Base-by-base conservation (phyloP, 768 basidiomycete genomes). In the Panaeolus cyanescens region DNA sequence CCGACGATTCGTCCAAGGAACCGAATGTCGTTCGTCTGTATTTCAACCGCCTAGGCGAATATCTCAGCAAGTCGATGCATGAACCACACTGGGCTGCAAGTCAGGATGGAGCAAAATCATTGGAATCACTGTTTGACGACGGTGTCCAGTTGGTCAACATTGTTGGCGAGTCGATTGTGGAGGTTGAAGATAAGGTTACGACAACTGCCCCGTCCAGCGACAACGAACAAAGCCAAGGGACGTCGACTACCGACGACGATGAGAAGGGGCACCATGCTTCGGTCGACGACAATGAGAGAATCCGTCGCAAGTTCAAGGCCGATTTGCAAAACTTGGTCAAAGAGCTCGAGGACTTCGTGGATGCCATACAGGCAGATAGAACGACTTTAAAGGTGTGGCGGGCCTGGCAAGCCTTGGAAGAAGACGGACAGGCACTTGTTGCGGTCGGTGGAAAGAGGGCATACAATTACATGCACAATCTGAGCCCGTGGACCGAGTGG, bases 1-100 rank as follows among this genome's bases (percentile, higher is more conserved):
- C 45, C 4, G 25, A 12, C 5, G 25, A 28, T 15, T 53, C 32
- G 3, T 15, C 40, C 1, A 59, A 34, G 22, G 28, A 22, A 9
- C 20, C 32, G 25, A 69, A 66, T 32, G 61, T 61, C 1, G 32
- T 67, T 10, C 61, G 57, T 13, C 30, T 32, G 7, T 74, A 70
- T 59, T 67, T 74, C 50, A 30, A 37, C 12, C 63, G 63, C 10
- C n/a, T 74, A 9, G 69, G 69, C 1, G 54, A 32, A 4, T 74
- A 64, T 58, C 58, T 72, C 15, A 69, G 71, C 20, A 62, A 54
- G n/a, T 65, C 68, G 3, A 31, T 72, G 15, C 62, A 65, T 30
- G 64, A 71, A 39, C 67, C 68, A 4, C 68, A 64, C 8, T 74
- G 70, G 69, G 68, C 62, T 6, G 59, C 61, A n/a, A 70, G 67